Evolutionary conservation across 176 grass and related monocot species (phyloP).

Genomic region (Oryza glumipatula): DNA sequence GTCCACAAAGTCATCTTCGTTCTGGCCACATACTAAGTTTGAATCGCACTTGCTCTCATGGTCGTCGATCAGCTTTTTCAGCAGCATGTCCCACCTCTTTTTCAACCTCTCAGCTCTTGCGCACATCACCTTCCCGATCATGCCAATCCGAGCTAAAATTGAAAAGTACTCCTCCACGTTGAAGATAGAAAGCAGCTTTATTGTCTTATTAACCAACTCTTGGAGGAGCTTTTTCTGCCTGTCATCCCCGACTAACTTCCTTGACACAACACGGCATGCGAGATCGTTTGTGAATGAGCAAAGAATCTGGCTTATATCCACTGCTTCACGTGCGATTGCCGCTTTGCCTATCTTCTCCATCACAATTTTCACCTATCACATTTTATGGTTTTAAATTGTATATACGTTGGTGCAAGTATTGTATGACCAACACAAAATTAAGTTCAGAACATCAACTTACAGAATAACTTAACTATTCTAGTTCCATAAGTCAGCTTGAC

Average conservation of each 20-base stretch:
- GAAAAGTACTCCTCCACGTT: conserved; percentile 47
- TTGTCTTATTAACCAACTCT: not conserved
- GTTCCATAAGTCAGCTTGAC: too few relatives aligned
- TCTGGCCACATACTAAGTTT: too few relatives aligned
- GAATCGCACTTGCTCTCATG: not conserved
- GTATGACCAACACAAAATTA: too few relatives aligned
- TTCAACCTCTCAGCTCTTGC: not conserved
- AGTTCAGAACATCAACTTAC: too few relatives aligned
- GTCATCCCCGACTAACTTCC: not conserved
- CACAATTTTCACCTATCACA: not conserved
- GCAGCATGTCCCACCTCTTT: conserved; percentile 44
- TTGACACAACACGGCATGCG: conserved; percentile 34
- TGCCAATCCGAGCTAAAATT: conserved; percentile 22
- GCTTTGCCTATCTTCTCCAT: conserved; percentile 21
- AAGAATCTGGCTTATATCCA: conserved; percentile 40
- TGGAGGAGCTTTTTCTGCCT: conserved; percentile 14
- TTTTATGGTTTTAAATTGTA: too few relatives aligned
- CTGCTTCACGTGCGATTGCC: not conserved
- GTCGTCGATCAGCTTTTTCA: conserved; percentile 38
- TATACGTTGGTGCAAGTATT: too few relatives aligned
- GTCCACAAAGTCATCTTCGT: conserved; percentile 32
- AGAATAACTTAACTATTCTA: too few relatives aligned
- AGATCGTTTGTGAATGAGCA: conserved; percentile 34
- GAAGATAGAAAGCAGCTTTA: not conserved
- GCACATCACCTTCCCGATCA: not conserved